Base-by-base conservation (phyloP, 2,329 filamentous ascomycete genomes). In the Kalmusia sp. region DNA sequence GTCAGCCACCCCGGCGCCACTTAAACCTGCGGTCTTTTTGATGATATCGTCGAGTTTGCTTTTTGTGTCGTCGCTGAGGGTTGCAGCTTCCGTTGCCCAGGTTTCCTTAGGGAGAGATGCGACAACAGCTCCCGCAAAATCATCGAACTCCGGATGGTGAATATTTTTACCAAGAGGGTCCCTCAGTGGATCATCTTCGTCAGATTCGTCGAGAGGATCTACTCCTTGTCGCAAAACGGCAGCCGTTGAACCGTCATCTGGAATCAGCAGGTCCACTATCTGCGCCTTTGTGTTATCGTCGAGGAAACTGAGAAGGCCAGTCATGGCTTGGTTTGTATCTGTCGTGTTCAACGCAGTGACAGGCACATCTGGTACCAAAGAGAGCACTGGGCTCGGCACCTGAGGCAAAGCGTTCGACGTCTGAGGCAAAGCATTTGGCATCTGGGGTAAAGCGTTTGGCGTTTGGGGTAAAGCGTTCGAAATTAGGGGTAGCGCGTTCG, bases 241-340 rank as follows among this genome's bases (percentile, higher is more conserved):
- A 19, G 19, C 38, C 14, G 37, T 41, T 11, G 48, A 15, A 22
- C 14, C 5, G 19, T 35, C 38, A 12, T 15, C 31, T 33, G 39
- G 39, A 15, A 48, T n/a, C 17, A 57, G 24, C 34, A 54, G 41
- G 22, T 22, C 38, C 8, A 53, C 19, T 14, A 61, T 28, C 31
- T 54, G 33, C n/a, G 30, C 25, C 46, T 52, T 54, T 14, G 55
- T 52, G 11, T 6, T 34, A 6, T 50, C 44, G 17, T 58, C 52
- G 5, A 61, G 35, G 14, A 58, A 14, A n/a, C 35, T 25, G 7
- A 58, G 25, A 6, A 61, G 37, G 7, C 31, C 35, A 15, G 24
- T 22, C 19, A 61, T 48, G 12, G 45, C 50, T 21, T 58, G 33
- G 19, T 40, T 51, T 30, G 52, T 58, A 45, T 61, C 55, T 15